Evolutionary conservation across 2,329 filamentous ascomycete species (phyloP), one percentile per base, ranked within the genome.

Genomic region (Blastomyces gilchristii): DNA sequence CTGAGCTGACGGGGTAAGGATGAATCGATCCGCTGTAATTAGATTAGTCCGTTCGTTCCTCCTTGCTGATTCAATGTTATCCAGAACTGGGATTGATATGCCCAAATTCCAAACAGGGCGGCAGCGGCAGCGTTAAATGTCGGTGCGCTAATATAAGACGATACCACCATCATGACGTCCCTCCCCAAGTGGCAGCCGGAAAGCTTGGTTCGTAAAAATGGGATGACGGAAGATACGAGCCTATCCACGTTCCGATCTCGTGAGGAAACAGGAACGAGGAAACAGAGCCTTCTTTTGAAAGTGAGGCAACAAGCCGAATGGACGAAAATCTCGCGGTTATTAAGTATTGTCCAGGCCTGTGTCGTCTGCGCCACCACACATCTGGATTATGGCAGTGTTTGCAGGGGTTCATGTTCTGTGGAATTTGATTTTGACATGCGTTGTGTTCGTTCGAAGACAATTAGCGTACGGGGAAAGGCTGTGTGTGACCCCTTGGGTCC

Each of bases 281-380:
- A 41, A 34, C 14, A 22, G 49, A n/a, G 41, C 41, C 25, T 3
- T 7, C 16, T 16, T 31, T 8, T 31, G 34, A 49, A 59, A 59
- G 57, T 59, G 57, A 59, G 57, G 57, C 57, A 59, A 59, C 57
- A 59, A 59, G 41, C 41, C 57, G 22, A 47, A 14, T 47, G 16
- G 41, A 4, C 14, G 43, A 34, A 59, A 31, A 59, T 49, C 2
- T 25, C 41, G 41, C 39, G 34, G 41, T 43, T 45, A 18, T 45
- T 16, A 45, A 11, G 12, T 39, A n/a, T n/a, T 47, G 2, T 58
- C 22, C 12, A 43, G 14, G 39, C 25, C 25, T 31, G 12, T 41
- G 25, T 31, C 18, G 25, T 12, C n/a, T 59, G 25, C 16, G 22
- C 57, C 41, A 41, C 25, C 28, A 16, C 43, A 47, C 16, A 18